Evolutionary conservation across 2,329 filamentous ascomycete species (phyloP).

Genomic region (Colletotrichum phormii): DNA sequence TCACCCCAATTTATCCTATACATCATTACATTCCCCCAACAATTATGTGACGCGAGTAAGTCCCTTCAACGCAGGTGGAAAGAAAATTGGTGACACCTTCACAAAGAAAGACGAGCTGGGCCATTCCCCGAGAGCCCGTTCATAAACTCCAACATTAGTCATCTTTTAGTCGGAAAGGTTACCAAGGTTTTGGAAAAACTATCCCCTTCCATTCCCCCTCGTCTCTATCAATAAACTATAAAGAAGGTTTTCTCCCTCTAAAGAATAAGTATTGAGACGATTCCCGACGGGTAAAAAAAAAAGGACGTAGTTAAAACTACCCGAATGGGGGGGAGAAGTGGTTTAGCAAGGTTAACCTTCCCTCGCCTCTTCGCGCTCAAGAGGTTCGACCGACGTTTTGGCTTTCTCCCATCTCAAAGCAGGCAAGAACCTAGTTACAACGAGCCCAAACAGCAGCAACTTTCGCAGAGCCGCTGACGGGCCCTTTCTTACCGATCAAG

Average conservation of each 20-base stretch:
- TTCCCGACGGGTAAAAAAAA: neutral
- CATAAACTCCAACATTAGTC: neutral
- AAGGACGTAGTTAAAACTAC: neutral
- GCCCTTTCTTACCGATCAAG: neutral
- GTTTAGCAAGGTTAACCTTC: neutral
- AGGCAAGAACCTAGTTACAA: neutral
- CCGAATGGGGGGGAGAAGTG: neutral
- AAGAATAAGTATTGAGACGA: neutral
- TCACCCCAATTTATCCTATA: neutral
- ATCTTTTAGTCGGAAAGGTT: neutral
- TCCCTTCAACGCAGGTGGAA: neutral
- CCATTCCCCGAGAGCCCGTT: neutral
- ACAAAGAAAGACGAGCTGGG: neutral
- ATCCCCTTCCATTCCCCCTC: neutral
- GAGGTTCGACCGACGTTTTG: slow-evolving; percentile 13
- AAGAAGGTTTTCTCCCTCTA: neutral
- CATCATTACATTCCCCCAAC: neutral
- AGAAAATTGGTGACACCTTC: neutral
- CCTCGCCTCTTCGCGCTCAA: slow-evolving; percentile 2
- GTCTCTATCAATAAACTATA: neutral
- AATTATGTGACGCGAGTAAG: neutral
- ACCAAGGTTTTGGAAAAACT: neutral
- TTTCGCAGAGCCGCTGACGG: neutral
- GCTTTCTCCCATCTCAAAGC: neutral
- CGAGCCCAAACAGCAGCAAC: neutral